These are phyloP conservation scores for Crithidia brevicula DNA, from an alignment of 208 protist genomes.

Conservation along the genomic window DNA sequence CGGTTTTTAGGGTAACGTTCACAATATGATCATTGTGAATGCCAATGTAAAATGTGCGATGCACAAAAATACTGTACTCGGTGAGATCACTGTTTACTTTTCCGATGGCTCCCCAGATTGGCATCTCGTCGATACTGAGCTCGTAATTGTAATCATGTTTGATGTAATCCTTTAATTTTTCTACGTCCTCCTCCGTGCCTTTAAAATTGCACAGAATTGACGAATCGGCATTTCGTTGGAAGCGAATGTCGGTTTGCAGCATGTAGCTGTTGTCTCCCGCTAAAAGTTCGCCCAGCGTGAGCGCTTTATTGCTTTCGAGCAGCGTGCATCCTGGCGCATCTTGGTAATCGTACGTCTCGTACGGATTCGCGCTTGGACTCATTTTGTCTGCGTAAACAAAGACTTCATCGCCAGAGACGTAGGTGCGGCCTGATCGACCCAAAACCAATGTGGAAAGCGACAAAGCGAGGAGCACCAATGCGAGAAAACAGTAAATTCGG, in stretches of 20 bases:
- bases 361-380: constrained; percentile 69
- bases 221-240: constrained; percentile 24
- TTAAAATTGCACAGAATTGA: constrained; percentile 49
- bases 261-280: constrained; percentile 62
- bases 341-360: constrained; percentile 95
- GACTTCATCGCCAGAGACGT: constrained; percentile 9
- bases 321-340: constrained; percentile 77
- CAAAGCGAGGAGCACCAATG: background rate
- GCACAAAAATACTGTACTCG: constrained; percentile 70
- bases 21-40: constrained; percentile 69
- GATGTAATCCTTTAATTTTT: constrained; percentile 34
- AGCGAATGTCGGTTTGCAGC: constrained; percentile 57
- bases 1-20: constrained; percentile 66
- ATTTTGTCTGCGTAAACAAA: constrained; percentile 23
- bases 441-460: background rate
- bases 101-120: constrained; percentile 55
- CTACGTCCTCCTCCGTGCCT: constrained; percentile 13
- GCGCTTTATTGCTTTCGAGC: constrained; percentile 21
- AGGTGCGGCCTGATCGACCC: constrained; percentile 2
- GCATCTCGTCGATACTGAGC: constrained; percentile 65
- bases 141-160: constrained; percentile 55
- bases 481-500: background rate
- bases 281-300: constrained; percentile 83
- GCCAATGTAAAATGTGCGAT: constrained; percentile 85
- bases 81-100: background rate